Conservation (phyloP, 768 basidiomycete genomes). For the Auricularia sp. region DNA sequence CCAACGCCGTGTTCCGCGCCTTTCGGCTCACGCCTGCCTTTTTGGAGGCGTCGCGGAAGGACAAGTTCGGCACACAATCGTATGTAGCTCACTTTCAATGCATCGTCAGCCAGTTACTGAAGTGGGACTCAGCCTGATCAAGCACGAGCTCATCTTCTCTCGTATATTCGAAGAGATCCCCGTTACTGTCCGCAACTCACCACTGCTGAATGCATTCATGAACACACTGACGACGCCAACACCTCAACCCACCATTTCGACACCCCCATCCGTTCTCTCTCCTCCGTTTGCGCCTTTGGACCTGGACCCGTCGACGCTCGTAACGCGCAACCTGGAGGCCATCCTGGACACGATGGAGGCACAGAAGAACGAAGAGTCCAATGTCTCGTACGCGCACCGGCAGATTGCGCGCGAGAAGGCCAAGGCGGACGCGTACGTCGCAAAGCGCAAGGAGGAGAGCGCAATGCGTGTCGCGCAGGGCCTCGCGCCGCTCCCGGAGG, state of each 20-base stretch:
- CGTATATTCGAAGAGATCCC: constrained; percentile 81
- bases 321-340: constrained; percentile 71
- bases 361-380: constrained; percentile 86
- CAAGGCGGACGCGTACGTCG: constrained; percentile 67
- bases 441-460: constrained; percentile 87
- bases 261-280: constrained; percentile 29
- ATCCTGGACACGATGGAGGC: constrained; percentile 77
- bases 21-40: constrained; percentile 76
- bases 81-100: constrained; percentile 25
- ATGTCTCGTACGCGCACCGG: constrained; percentile 77
- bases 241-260: constrained; percentile 15
- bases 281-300: constrained; percentile 49
- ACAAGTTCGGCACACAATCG: constrained; percentile 81
- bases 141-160: constrained; percentile 74
- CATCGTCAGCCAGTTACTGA: constrained; percentile 5
- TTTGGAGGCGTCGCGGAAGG: constrained; percentile 69
- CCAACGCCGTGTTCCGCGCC: constrained; percentile 82
- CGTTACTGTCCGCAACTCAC: constrained; percentile 72
- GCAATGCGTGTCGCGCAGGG: constrained; percentile 69
- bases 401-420: constrained; percentile 81
- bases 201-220: constrained; percentile 72
- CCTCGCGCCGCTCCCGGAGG: constrained; percentile 75
- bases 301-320: constrained; percentile 52
- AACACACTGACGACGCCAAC: constrained; percentile 45
- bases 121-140: constrained; percentile 49